These are phyloP conservation scores for Pulveroboletus frians DNA, from an alignment of 768 basidiomycete species.

Conservation along the genomic window DNA sequence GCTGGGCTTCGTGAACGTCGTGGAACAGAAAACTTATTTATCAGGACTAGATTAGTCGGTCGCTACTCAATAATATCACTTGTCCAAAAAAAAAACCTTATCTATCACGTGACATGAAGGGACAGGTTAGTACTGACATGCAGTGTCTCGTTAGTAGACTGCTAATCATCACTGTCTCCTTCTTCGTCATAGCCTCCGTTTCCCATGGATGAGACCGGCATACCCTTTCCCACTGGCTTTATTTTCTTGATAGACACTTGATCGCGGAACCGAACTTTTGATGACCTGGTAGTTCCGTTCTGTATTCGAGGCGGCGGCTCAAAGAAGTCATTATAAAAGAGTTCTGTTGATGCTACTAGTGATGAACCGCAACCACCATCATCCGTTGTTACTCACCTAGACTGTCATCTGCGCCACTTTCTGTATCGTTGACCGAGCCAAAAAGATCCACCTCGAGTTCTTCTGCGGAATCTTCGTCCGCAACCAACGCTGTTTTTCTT, in stretches of 20 bases:
- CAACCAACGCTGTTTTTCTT: constrained; percentile 54
- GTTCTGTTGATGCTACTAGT: constrained; percentile 37
- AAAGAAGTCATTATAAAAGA: constrained; percentile 78
- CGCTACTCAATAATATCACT: too few relatives aligned
- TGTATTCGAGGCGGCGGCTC: constrained; percentile 44
- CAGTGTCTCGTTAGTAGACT: constrained; percentile 1
- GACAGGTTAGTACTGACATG: too few relatives aligned
- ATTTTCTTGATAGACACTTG: constrained; percentile 80
- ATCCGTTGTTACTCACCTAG: constrained; percentile 34
- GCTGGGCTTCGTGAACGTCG: background rate
- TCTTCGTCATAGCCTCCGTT: constrained; percentile 34
- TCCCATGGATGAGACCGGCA: constrained; percentile 43
- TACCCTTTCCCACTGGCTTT: constrained; percentile 62
- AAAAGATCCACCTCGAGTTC: constrained; percentile 65
- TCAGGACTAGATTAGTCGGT: too few relatives aligned
- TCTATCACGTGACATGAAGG: too few relatives aligned
- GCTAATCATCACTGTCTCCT: constrained; percentile 35
- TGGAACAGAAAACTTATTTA: too few relatives aligned
- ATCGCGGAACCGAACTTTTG: constrained; percentile 73
- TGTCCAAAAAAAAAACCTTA: too few relatives aligned
- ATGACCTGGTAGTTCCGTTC: constrained; percentile 17
- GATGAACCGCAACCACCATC: background rate
- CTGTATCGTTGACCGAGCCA: constrained; percentile 45
- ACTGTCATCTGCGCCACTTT: constrained; percentile 37
- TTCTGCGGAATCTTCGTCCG: constrained; percentile 46